These are phyloP conservation scores for Poterioochromonas sp. DNA, from an alignment of 352 stramenopile species.

Conservation along the genomic window DNA sequence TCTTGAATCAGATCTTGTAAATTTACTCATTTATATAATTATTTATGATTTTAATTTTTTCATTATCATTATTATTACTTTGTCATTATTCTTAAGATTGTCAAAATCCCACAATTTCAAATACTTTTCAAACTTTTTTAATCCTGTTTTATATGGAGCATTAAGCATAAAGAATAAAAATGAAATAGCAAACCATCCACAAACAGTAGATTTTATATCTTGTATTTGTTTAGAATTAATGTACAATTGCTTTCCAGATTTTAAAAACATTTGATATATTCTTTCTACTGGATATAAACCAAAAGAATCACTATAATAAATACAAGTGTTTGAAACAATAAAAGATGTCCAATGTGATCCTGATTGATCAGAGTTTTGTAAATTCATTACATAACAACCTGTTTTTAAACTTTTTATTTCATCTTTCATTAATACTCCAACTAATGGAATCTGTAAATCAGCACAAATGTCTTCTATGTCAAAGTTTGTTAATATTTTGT, in stretches of 20 bases:
- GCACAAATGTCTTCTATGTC: no score
- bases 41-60: no score
- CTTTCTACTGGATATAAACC: background rate
- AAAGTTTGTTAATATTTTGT: background rate
- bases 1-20: no score
- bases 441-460: no score
- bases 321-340: background rate
- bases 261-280: no score
- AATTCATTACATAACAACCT: background rate
- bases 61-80: no score
- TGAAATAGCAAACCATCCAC: background rate
- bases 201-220: background rate
- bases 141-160: no score
- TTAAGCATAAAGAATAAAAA: background rate
- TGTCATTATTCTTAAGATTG: no score
- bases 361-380: background rate
- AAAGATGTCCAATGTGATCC: background rate
- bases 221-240: background rate
- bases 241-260: background rate
- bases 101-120: no score
- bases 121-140: no score
- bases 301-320: background rate
- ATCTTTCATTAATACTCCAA: background rate
- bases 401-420: background rate
- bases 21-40: no score